Evolutionary conservation across 345 rosid species (phyloP).

Genomic region (Reutealis trisperma): DNA sequence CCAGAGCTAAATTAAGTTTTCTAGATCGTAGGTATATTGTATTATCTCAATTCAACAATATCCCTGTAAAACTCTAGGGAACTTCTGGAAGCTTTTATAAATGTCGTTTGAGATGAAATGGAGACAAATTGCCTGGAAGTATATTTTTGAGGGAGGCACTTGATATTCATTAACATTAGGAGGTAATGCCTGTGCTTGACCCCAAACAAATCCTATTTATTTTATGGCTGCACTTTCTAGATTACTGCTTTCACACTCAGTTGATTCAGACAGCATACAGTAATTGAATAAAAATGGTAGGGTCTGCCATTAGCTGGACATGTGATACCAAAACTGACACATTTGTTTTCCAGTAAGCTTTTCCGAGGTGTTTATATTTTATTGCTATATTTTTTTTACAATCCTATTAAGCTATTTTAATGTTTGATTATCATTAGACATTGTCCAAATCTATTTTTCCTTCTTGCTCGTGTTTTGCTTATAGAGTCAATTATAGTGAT

Average conservation of each 20-base stretch:
- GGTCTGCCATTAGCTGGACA: not conserved
- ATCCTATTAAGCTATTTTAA: not conserved
- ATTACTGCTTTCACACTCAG: not conserved
- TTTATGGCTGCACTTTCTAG: not conserved
- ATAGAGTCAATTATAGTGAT: not conserved
- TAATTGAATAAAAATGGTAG: not conserved
- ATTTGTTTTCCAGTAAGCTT: not conserved
- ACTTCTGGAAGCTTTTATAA: not conserved
- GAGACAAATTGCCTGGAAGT: not conserved
- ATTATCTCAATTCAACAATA: not conserved
- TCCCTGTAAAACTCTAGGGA: not conserved
- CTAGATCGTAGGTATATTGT: not conserved
- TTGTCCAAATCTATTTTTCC: not conserved
- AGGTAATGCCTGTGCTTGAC: slow-evolving; percentile 1
- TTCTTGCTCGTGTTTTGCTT: not conserved
- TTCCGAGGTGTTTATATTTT: not conserved
- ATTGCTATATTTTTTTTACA: not conserved
- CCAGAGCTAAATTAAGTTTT: not conserved
- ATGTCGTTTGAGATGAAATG: not conserved
- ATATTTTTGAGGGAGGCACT: not conserved
- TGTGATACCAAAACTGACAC: not conserved
- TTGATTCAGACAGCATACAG: not conserved
- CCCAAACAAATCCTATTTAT: not conserved
- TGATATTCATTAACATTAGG: not conserved
- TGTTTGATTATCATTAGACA: not conserved